Base-by-base conservation (phyloP, 352 stramenopile species). In the Phytophthora cajani region DNA sequence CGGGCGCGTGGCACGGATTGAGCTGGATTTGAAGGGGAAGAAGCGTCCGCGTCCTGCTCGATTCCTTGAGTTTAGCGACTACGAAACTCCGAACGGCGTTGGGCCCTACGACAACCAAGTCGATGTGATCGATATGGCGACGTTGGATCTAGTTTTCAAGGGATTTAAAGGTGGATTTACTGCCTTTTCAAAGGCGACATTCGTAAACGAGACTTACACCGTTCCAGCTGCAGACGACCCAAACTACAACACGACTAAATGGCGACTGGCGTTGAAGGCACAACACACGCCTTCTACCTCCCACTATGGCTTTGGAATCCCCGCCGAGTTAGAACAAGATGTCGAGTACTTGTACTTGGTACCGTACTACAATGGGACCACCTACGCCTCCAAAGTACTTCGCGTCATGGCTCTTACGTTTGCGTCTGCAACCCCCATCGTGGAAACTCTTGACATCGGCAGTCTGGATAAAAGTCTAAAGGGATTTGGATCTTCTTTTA, bases 21-120 rank as follows among this genome's bases (percentile, higher is more conserved):
- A 93, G 62, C 67, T 95, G 1, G 87, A 93, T 42, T 78, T 91
- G 23, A 85, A 87, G 30, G 85, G 85, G 27, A 92, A 91, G 53
- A 95, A 95, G 51, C 81, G 85, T 0, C 85, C 87, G 36, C 82
- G 87, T 1, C 85, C 85, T 8, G 85, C 87, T 40, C 81, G 82
- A 16, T 93, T 92, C 36, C 83, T 85, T 44, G 87, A 95, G 51
- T 92, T 95, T 64, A 95, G 85, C 42, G 83, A 93, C 65, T 91
- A 93, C 59, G 81, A 91, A 10, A 86, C 85, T 1, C 63, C 54
- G 0, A 72, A 90, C 8, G 87, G 87, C 8, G 84, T 92, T 40
- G 87, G 87, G 0, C 87, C 87, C 14, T 95, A 92, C 70, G 27
- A 62, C 11, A 71, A 67, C 16, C 87, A 95, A 63, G 72, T 93